Evolutionary conservation across 495 filamentous ascomycete species (phyloP).

Genomic region (Aspergillus egyptiacus): DNA sequence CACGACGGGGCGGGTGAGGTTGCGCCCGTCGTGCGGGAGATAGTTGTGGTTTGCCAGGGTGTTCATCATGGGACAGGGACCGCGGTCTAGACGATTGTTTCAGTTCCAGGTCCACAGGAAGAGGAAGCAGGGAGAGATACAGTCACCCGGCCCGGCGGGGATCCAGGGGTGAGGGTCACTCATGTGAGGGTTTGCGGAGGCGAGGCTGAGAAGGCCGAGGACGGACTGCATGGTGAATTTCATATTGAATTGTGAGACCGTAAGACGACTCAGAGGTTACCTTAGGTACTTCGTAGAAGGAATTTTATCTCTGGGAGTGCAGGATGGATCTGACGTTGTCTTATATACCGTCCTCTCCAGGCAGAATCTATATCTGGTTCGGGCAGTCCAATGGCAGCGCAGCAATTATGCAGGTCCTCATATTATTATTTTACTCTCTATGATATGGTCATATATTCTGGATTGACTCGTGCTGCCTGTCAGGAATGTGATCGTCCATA

Average conservation of each 20-base stretch:
- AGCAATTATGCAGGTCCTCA: no score
- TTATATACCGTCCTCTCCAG: neutral
- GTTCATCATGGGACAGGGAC: conserved; percentile 49
- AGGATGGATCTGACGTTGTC: no score
- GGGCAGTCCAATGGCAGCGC: no score
- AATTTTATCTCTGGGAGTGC: neutral
- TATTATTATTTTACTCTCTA: no score
- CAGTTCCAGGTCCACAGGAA: neutral
- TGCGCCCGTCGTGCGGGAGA: conserved; percentile 46
- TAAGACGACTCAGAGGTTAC: no score
- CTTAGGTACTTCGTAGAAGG: no score
- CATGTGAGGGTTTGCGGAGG: neutral
- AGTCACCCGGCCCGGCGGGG: neutral
- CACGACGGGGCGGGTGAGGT: conserved; percentile 17
- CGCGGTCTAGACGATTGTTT: conserved; percentile 12
- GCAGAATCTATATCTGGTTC: neutral
- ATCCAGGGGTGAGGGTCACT: neutral
- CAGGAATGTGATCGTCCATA: neutral
- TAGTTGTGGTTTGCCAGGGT: conserved; percentile 53
- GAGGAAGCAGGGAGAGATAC: neutral
- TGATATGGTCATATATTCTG: no score
- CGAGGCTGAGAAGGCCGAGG: neutral
- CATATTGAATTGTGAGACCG: neutral
- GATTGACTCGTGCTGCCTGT: neutral
- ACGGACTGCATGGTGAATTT: neutral